phyloP scores from a whole-genome alignment of 768 basidiomycete species.

The Pisolithus orientalis region DNA sequence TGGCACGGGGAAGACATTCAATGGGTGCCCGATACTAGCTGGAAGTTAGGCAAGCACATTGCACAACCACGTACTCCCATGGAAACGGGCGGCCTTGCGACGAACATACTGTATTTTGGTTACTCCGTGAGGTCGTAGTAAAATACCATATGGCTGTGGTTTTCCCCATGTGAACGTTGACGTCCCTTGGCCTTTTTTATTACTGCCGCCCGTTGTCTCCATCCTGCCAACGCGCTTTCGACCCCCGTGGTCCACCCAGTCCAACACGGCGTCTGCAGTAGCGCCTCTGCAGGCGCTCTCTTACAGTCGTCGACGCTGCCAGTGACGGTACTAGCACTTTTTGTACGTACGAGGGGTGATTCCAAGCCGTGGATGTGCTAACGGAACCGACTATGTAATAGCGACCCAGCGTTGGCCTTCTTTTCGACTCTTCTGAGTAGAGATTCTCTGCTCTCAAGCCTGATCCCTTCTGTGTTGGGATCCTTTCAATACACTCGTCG shows the following conservation, averaged over 20 bases:
- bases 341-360: conserved; percentile 9
- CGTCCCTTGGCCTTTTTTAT: too few relatives aligned
- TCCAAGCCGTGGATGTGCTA: conserved; percentile 3
- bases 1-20: too few relatives aligned
- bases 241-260: background rate
- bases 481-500: conserved; percentile 7
- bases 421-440: background rate
- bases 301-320: background rate
- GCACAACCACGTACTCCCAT: too few relatives aligned
- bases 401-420: background rate
- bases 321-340: background rate
- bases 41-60: too few relatives aligned
- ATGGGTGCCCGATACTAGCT: too few relatives aligned
- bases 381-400: conserved; percentile 14
- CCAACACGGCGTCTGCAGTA: conserved; percentile 3
- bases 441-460: background rate
- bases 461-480: conserved; percentile 21
- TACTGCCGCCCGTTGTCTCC: too few relatives aligned
- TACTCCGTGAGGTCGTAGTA: too few relatives aligned
- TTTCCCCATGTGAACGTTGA: too few relatives aligned
- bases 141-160: too few relatives aligned
- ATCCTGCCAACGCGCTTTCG: too few relatives aligned
- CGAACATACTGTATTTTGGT: too few relatives aligned
- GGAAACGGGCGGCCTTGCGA: too few relatives aligned
- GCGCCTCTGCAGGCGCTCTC: conserved; percentile 1